These are phyloP conservation scores for Boletus edulis DNA, from an alignment of 768 basidiomycete species.

Conservation along the genomic window DNA sequence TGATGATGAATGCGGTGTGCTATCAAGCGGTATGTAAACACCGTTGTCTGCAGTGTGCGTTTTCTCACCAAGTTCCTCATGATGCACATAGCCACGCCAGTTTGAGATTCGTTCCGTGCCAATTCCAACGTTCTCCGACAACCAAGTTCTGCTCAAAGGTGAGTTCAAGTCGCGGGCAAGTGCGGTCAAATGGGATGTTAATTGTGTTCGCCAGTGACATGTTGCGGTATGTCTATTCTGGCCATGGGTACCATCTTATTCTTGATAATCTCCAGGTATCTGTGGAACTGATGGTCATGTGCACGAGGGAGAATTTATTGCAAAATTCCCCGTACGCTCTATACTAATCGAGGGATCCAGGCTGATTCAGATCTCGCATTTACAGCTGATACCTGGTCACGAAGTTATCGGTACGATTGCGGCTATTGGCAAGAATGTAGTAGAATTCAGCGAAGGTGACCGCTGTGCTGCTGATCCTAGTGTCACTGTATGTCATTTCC, in stretches of 20 bases:
- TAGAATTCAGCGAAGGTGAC: slow-evolving; percentile 69
- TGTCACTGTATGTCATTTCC: slow-evolving; percentile 47
- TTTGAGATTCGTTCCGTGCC: slow-evolving; percentile 53
- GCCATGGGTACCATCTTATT: neutral
- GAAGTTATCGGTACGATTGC: slow-evolving; percentile 69
- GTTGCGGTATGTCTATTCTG: slow-evolving; percentile 33
- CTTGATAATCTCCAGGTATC: slow-evolving; percentile 35
- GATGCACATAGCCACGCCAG: slow-evolving; percentile 38
- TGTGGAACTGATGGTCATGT: slow-evolving; percentile 59
- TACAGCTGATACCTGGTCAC: slow-evolving; percentile 64
- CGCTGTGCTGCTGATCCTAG: slow-evolving; percentile 80
- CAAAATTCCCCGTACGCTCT: slow-evolving; percentile 45
- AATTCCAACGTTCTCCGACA: slow-evolving; percentile 50
- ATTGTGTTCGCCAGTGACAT: slow-evolving; percentile 30
- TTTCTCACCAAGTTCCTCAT: neutral
- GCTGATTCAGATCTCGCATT: neutral
- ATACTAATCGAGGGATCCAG: neutral
- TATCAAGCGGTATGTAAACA: slow-evolving; percentile 38
- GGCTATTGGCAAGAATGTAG: slow-evolving; percentile 73
- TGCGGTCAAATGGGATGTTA: neutral
- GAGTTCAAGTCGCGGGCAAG: neutral
- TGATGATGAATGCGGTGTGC: slow-evolving; percentile 47
- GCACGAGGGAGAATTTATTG: slow-evolving; percentile 59
- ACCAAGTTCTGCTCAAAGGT: slow-evolving; percentile 62
- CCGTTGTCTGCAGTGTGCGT: neutral